These are phyloP conservation scores for Candida stauntonica DNA, from an alignment of 805 yeast species.

Conservation along the genomic window DNA sequence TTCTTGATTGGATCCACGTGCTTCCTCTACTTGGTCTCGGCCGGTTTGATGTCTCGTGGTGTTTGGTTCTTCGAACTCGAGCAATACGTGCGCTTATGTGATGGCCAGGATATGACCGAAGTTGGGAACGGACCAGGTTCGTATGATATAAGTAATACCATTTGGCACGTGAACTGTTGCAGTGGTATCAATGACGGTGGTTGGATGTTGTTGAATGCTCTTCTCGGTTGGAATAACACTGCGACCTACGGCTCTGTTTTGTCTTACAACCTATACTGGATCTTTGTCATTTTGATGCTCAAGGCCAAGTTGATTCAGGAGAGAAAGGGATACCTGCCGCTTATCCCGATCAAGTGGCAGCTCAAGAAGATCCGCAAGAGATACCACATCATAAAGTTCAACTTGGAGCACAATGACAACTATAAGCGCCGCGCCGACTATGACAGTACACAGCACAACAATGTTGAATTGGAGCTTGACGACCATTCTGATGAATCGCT, in stretches of 20 bases:
- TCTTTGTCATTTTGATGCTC: slow-evolving; percentile 42
- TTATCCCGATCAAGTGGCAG: slow-evolving; percentile 63
- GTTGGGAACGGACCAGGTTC: slow-evolving; percentile 92
- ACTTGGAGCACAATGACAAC: slow-evolving; percentile 31
- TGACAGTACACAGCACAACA: slow-evolving; percentile 10
- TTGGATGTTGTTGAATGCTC: slow-evolving; percentile 88
- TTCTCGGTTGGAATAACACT: slow-evolving; percentile 91
- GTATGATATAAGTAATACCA: slow-evolving; percentile 69
- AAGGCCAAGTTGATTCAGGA: slow-evolving; percentile 48
- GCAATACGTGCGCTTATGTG: slow-evolving; percentile 62
- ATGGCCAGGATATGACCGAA: slow-evolving; percentile 82
- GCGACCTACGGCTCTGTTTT: slow-evolving; percentile 87
- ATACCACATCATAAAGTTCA: slow-evolving; percentile 29
- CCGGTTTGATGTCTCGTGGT: slow-evolving; percentile 84
- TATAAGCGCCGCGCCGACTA: slow-evolving; percentile 15
- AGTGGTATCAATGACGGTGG: slow-evolving; percentile 87
- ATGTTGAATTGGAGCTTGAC: slow-evolving; percentile 10
- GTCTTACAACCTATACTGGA: slow-evolving; percentile 74
- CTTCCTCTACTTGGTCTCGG: slow-evolving; percentile 78
- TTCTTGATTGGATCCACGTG: slow-evolving; percentile 76
- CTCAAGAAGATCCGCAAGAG: slow-evolving; percentile 44
- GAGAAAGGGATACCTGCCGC: slow-evolving; percentile 54
- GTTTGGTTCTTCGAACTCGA: slow-evolving; percentile 89
- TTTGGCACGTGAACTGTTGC: slow-evolving; percentile 96
- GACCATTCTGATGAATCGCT: background rate